Percentiles rank a stretch among this genome's conserved stretches.
Conservation (phyloP, 2,329 filamentous ascomycete genomes). For the Rhytidhysteron rufulum region DNA sequence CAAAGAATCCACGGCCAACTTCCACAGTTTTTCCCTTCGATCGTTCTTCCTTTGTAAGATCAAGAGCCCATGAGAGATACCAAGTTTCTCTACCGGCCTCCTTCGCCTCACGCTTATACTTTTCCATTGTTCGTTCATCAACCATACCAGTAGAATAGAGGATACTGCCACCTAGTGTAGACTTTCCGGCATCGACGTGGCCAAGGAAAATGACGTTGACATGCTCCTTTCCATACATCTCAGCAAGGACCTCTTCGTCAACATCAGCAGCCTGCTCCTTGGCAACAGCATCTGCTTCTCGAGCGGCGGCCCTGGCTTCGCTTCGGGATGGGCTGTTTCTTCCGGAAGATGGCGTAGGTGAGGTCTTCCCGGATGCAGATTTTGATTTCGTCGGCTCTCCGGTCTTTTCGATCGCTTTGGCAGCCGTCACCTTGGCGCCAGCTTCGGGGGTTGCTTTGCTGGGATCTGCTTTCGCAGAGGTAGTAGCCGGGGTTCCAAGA, state of each 20-base stretch:
- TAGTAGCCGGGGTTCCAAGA: slow-evolving; percentile 55
- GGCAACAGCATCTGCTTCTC: slow-evolving; percentile 77
- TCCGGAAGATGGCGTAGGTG: slow-evolving; percentile 78
- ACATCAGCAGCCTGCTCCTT: slow-evolving; percentile 76
- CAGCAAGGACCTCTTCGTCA: slow-evolving; percentile 80
- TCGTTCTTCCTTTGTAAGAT: slow-evolving; percentile 94
- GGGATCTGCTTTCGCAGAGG: slow-evolving; percentile 47
- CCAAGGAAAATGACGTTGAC: slow-evolving; percentile 98
- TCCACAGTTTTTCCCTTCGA: slow-evolving; percentile 97
- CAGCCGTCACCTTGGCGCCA: slow-evolving; percentile 77
- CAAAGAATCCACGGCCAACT: slow-evolving; percentile 89
- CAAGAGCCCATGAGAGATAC: slow-evolving; percentile 98
- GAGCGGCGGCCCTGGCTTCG: slow-evolving; percentile 53
- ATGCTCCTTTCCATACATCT: slow-evolving; percentile 92
- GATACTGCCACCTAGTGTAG: slow-evolving; percentile 89
- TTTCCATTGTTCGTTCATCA: slow-evolving; percentile 97
- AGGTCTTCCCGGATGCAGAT: slow-evolving; percentile 63
- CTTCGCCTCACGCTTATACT: slow-evolving; percentile 95
- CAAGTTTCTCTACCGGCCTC: slow-evolving; percentile 95
- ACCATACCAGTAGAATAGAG: slow-evolving; percentile 96
- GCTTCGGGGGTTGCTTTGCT: slow-evolving; percentile 55
- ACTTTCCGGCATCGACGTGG: slow-evolving; percentile 98
- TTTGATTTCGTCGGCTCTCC: slow-evolving; percentile 59
- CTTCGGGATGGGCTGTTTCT: slow-evolving; percentile 73
- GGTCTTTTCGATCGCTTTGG: slow-evolving; percentile 89